A percentile compares a stretch with the other conserved stretches of the same genome.
Conservation (phyloP, 805 yeast genomes). For the Wickerhamomyces chambardii region DNA sequence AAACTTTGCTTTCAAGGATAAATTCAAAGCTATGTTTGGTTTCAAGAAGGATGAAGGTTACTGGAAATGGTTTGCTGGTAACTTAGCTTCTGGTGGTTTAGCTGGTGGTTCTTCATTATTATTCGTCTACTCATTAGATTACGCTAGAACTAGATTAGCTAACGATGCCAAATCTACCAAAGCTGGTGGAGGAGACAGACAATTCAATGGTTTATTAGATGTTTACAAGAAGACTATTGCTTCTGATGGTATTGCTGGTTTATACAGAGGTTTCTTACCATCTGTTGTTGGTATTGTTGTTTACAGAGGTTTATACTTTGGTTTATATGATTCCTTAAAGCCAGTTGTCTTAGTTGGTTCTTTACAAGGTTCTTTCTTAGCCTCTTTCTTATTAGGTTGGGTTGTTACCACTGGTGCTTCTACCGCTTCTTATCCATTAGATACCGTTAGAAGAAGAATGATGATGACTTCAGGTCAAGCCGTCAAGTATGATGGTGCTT, state of each 20-base stretch:
- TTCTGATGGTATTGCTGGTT: slow-evolving; percentile 96
- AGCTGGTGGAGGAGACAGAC: slow-evolving; percentile 78
- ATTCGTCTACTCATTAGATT: slow-evolving; percentile 94
- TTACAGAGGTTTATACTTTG: slow-evolving; percentile 99
- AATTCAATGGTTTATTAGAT: slow-evolving; percentile 95
- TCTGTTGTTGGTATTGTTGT: slow-evolving; percentile 96
- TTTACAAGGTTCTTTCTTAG: slow-evolving; percentile 89
- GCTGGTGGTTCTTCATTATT: slow-evolving; percentile 95
- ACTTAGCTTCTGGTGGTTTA: slow-evolving; percentile 97
- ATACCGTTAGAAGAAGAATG: slow-evolving; percentile 99
- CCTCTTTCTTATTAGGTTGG: slow-evolving; percentile 97
- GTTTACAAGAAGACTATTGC: slow-evolving; percentile 95
- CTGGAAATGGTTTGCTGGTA: slow-evolving; percentile 94
- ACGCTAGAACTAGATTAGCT: slow-evolving; percentile 98
- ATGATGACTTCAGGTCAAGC: slow-evolving; percentile 99
- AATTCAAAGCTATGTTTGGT: slow-evolving; percentile 92
- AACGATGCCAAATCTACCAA: slow-evolving; percentile 91
- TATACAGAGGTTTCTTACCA: slow-evolving; percentile 99
- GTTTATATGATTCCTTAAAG: slow-evolving; percentile 94
- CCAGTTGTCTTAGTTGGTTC: slow-evolving; percentile 93
- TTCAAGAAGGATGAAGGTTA: slow-evolving; percentile 94
- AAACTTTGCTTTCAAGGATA: slow-evolving; percentile 97
- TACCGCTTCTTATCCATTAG: slow-evolving; percentile 98
- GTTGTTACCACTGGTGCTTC: slow-evolving; percentile 97
- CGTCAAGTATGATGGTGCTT: slow-evolving; percentile 91